Conservation (phyloP, 129 eudicot species). For the Ambrosia trifida region DNA sequence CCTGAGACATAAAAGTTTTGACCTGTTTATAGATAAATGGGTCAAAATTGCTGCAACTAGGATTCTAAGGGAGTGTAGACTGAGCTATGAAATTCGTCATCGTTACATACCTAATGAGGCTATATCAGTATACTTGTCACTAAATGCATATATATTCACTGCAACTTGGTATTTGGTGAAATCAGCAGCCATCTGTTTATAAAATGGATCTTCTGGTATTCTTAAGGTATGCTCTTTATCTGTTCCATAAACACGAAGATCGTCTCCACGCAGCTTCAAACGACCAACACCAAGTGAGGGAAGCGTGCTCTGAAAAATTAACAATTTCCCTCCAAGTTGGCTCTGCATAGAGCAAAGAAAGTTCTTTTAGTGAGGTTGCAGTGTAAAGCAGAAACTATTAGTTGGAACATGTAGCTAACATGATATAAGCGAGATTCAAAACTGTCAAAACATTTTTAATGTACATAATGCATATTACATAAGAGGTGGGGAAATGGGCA, state of each 20-base stretch:
- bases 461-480: not conserved
- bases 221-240: conserved; percentile 89
- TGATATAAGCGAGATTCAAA: conserved; percentile 14
- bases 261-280: conserved; percentile 94
- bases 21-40: not conserved
- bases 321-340: conserved; percentile 97
- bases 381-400: not conserved
- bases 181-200: conserved; percentile 99
- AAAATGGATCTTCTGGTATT: conserved; percentile 94
- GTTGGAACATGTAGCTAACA: conserved; percentile 9
- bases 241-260: conserved; percentile 90
- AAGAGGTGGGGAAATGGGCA: not conserved
- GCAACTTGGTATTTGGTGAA: conserved; percentile 87
- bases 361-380: not conserved
- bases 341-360: conserved; percentile 47
- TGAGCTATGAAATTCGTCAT: not conserved
- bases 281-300: conserved; percentile 99
- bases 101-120: conserved; percentile 82
- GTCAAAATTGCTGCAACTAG: not conserved
- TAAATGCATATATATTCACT: conserved; percentile 88
- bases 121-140: conserved; percentile 94
- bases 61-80: conserved; percentile 12
- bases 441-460: conserved; percentile 12
- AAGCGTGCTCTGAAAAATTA: conserved; percentile 84
- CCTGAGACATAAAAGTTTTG: not conserved